These are phyloP conservation scores for Polygonum aviculare DNA, from an alignment of 148 eudicot species.

Conservation along the genomic window DNA sequence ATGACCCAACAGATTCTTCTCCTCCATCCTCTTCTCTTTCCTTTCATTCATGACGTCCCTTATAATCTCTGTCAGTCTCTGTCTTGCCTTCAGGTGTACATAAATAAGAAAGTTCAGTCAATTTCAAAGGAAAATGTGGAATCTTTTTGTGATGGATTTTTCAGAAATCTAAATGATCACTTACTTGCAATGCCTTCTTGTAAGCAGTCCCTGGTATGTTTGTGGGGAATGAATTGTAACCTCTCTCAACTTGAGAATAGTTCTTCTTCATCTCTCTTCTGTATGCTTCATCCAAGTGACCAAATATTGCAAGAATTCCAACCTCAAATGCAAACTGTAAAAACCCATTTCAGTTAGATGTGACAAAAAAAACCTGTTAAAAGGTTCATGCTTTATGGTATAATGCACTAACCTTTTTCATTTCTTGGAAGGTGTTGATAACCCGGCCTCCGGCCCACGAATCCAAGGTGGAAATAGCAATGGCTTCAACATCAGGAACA, in stretches of 20 bases:
- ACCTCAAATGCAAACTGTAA: conserved; percentile 43
- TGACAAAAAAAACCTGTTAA: not conserved
- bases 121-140: not conserved
- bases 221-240: conserved; percentile 47
- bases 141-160: not conserved
- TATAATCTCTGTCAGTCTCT: conserved; percentile 23
- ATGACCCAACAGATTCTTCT: conserved; percentile 29
- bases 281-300: conserved; percentile 28
- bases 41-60: conserved; percentile 25
- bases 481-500: conserved; percentile 24
- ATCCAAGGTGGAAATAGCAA: conserved; percentile 24
- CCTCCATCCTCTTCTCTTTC: conserved; percentile 23
- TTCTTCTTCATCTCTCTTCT: conserved; percentile 37
- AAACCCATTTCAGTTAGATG: not conserved
- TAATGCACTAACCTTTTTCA: conserved; percentile 39
- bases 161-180: not conserved
- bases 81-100: conserved; percentile 24
- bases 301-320: conserved; percentile 41
- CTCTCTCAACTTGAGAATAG: conserved; percentile 31
- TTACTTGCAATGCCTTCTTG: conserved; percentile 38
- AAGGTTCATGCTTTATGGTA: not conserved
- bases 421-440: conserved; percentile 33
- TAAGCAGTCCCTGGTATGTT: conserved; percentile 41
- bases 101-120: not conserved
- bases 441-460: conserved; percentile 30